Base-by-base conservation (phyloP, 176 grass and related monocot species). In the Alopecurus myosuroides region DNA sequence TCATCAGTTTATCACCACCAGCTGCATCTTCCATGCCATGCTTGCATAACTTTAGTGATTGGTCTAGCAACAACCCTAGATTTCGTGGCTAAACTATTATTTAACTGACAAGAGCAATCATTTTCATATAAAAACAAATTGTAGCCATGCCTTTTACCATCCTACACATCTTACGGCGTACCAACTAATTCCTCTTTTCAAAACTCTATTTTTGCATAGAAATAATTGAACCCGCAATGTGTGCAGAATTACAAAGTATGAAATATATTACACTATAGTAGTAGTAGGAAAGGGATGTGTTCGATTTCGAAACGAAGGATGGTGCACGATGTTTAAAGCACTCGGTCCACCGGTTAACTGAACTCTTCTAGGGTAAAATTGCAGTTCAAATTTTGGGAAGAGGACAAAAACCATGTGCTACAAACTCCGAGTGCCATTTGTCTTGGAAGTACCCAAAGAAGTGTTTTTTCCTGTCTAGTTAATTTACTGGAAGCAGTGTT, bases 1-100 rank as follows among this genome's bases (percentile, higher is more conserved):
- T 70, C 69, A 74, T 69, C 51, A 79, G 75, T 78, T 78, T 71
- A 88, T 73, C 67, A 22, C 56, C 37, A 74, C 66, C 44, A 79
- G 45, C 3, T 34, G 81, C 65, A 56, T 29, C 28, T 88, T 80
- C 56, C 44, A 55, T 56, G 28, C 82, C 28, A 80, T 75, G 28
- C 23, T 82, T 82, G 34, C 26, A 11, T 74, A 42, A 14, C 67
- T 86, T 41, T 86, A 23, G 42, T 81, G 34, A 25, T 5, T 60
- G 56, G 58, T 55, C 82, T 30, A 39, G 40, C 52, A 70, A 76
- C 70, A 71, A 69, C 60, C n/a, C 69, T 19, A 73, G 46, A 61
- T 70, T 69, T 40, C 33, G 29, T n/a, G 7, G 12, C 78, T 51
- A 85, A 57, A 67, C 48, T 81, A 74, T 55, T 55, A 13, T 37